Evolutionary conservation across 2,329 filamentous ascomycete species (phyloP).

Genomic region (Aspergillus carbonarius): DNA sequence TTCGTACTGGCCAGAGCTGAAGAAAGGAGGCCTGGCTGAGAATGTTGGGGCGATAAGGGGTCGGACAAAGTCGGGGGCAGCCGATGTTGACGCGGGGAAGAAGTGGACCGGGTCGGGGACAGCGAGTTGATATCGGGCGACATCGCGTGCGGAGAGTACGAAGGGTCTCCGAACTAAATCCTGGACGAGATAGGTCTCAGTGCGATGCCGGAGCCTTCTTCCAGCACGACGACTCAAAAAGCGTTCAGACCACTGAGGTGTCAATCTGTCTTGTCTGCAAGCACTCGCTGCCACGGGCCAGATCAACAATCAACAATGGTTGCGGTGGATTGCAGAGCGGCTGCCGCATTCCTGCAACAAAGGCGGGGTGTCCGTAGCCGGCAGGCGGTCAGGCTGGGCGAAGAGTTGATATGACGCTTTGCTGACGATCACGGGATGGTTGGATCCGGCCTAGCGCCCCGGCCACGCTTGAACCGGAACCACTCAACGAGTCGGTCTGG

Average conservation of each 20-base stretch:
- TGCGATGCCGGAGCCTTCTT: too few relatives aligned
- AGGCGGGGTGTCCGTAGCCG: neutral
- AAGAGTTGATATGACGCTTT: neutral
- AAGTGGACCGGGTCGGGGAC: conserved; percentile 54
- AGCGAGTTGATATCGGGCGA: conserved; percentile 74
- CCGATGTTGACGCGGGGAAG: conserved; percentile 37
- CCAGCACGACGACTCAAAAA: too few relatives aligned
- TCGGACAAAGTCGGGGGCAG: conserved; percentile 50
- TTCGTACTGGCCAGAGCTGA: conserved; percentile 12
- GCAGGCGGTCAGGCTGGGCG: conserved; percentile 4
- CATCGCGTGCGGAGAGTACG: conserved; percentile 47
- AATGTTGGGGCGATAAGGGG: conserved; percentile 56
- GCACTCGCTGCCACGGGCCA: neutral
- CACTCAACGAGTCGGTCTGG: neutral
- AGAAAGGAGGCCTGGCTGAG: conserved; percentile 9
- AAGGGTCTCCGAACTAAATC: neutral
- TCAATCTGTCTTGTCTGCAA: neutral
- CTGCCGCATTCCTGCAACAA: neutral
- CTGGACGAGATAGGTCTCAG: neutral
- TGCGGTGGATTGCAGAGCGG: neutral
- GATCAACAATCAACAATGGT: neutral
- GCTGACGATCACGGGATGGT: neutral
- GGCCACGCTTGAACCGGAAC: neutral
- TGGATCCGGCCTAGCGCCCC: neutral
- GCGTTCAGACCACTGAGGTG: neutral